These are phyloP conservation scores for Auricularia heimuer DNA, from an alignment of 768 basidiomycete genomes.

Conservation along the genomic window DNA sequence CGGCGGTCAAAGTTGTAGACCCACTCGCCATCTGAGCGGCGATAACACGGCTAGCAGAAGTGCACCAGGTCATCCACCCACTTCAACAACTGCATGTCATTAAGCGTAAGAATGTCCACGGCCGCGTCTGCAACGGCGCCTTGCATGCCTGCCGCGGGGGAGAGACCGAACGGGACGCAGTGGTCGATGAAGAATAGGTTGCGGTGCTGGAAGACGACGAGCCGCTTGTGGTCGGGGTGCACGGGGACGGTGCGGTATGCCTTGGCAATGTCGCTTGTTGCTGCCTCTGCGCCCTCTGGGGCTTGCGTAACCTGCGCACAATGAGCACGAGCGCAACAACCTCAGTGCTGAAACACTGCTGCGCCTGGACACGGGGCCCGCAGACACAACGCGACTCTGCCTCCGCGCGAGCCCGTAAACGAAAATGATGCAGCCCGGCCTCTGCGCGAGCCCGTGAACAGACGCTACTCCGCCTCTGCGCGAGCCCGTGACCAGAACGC, in stretches of 20 bases:
- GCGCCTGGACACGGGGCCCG: no score
- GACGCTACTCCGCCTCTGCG: no score
- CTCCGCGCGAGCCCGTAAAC: no score
- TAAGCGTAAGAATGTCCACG: conserved; percentile 9
- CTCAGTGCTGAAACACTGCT: no score
- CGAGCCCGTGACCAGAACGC: no score
- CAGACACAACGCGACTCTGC: no score
- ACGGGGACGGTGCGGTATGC: conserved; percentile 28
- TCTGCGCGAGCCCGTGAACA: no score
- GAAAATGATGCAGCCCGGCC: no score
- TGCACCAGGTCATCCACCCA: not conserved
- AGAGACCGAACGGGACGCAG: conserved; percentile 20
- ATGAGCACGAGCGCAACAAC: no score
- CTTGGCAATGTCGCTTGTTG: conserved; percentile 24
- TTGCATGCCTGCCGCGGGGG: conserved; percentile 22
- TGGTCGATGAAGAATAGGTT: conserved; percentile 25
- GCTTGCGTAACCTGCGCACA: conserved; percentile 19
- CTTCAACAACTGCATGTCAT: not conserved
- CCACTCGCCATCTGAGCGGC: not conserved
- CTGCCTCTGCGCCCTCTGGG: conserved; percentile 23
- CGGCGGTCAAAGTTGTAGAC: not conserved
- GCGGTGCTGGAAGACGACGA: conserved; percentile 22
- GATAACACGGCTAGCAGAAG: not conserved
- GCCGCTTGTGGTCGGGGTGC: conserved; percentile 23
- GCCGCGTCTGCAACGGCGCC: conserved; percentile 22